Evolutionary conservation across 306 rosid genomes (phyloP), one percentile per base, ranked within the genome.

Genomic region (Corylus heterophylla): DNA sequence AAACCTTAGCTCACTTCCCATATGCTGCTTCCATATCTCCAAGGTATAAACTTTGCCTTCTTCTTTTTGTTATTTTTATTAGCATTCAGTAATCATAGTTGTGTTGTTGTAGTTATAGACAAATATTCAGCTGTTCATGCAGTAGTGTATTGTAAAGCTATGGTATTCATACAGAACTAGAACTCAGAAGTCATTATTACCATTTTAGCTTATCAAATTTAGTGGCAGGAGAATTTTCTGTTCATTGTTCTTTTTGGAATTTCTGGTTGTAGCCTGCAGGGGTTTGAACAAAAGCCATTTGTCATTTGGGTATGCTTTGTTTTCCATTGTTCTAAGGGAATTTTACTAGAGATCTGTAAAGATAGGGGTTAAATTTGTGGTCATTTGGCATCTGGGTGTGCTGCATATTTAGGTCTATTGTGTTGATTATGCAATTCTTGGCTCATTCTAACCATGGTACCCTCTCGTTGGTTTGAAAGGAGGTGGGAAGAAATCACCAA

Each of bases 1-100:
- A 45, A 64, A 71, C 14, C 78, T 39, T 76, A 42, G 47, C 72
- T 44, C 77, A 75, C 1, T 64, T 84, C 47, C 84, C 76, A 27
- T 42, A 2, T n/a, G 13, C 49, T 9, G 10, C 74, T 73, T 31
- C 20, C 50, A 48, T 61, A 55, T 52, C 62, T 61, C 47, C 76
- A 45, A 76, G 84, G 83, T 69, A 44, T 47, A 22, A 68, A 22
- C 9, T 51, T 20, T 1, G 1, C 25, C 25, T 20, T 12, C 51
- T 8, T 6, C 7, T 8, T 27, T 10, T 17, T 25, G 2, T 2
- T 62, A 0, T 8, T 2, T 37, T 54, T 12, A 20, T 39, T 77
- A 6, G 16, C 3, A 10, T 10, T 17, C 52, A 49, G 16, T 49
- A 10, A 49, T 49, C 52, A 3, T 49, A 10, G 52, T 2, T 45